phyloP scores from a whole-genome alignment of 257 asterid genomes.

The Nicotiana sylvestris region DNA sequence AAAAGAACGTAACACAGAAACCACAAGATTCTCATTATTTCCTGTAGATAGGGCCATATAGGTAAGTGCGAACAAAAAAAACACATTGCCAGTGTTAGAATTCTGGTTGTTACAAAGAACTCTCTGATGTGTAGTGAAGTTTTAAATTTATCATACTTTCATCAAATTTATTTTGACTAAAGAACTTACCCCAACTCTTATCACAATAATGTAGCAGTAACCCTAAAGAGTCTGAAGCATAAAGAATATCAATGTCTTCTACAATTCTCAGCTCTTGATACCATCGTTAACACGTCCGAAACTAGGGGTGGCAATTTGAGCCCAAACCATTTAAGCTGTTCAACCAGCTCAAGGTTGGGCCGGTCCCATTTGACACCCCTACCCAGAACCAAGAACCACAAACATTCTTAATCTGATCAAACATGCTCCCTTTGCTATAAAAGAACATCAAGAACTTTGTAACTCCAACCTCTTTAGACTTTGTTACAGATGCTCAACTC shows the following conservation, averaged over 20 bases:
- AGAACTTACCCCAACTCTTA: neutral
- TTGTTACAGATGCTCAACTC: neutral
- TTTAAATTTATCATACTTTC: neutral
- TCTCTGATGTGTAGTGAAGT: neutral
- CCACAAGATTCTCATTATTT: neutral
- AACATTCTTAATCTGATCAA: conserved; percentile 2
- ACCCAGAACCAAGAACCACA: neutral
- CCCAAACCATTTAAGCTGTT: too few species aligned
- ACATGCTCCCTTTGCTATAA: neutral
- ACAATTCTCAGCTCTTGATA: neutral
- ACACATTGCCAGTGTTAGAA: neutral
- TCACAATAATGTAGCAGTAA: neutral
- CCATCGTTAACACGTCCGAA: neutral
- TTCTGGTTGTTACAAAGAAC: neutral
- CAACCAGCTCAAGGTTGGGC: too few species aligned
- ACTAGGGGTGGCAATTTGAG: too few species aligned
- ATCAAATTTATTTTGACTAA: neutral
- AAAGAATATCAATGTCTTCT: neutral
- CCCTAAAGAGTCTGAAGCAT: neutral
- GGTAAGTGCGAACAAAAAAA: neutral
- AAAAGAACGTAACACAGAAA: neutral
- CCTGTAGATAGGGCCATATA: neutral
- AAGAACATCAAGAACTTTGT: neutral
- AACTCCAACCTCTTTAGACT: neutral
- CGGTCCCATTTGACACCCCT: too few species aligned